Conservation (phyloP, 2,329 filamentous ascomycete species). For the Penicillium sclerotigenum region DNA sequence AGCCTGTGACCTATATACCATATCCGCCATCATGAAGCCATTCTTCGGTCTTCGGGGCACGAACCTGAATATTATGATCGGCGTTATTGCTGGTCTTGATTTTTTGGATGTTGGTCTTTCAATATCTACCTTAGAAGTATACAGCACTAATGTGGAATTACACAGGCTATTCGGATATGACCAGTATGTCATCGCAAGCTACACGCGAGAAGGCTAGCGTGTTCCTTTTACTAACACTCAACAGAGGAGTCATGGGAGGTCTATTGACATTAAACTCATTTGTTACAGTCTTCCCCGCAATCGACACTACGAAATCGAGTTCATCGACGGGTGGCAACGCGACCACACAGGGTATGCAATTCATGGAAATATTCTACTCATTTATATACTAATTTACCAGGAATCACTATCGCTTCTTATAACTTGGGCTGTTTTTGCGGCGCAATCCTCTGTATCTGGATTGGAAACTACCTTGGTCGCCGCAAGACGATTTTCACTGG, state of each 20-base stretch:
- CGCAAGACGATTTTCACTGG: slow-evolving; percentile 51
- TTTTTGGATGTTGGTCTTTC: slow-evolving; percentile 51
- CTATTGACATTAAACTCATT: slow-evolving; percentile 68
- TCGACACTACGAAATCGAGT: slow-evolving; percentile 45
- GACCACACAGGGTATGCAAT: slow-evolving; percentile 36
- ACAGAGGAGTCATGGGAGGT: slow-evolving; percentile 66
- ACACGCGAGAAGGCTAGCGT: not conserved
- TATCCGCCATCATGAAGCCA: slow-evolving; percentile 30
- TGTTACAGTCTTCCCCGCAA: slow-evolving; percentile 52
- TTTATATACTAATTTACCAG: slow-evolving; percentile 19
- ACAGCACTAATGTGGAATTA: not conserved
- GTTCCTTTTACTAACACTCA: slow-evolving; percentile 2
- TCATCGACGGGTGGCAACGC: slow-evolving; percentile 42
- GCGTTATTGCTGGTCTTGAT: slow-evolving; percentile 68
- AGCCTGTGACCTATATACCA: not conserved
- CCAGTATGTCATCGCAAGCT: slow-evolving; percentile 44
- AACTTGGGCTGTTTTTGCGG: slow-evolving; percentile 53
- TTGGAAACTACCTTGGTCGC: slow-evolving; percentile 52
- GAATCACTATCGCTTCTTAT: slow-evolving; percentile 44
- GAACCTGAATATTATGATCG: slow-evolving; percentile 65
- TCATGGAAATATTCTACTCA: not conserved
- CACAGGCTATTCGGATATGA: slow-evolving; percentile 59
- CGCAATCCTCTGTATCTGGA: slow-evolving; percentile 50
- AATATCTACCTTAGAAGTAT: not conserved
- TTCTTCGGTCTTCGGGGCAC: slow-evolving; percentile 66